Base-by-base conservation (phyloP, 2,329 filamentous ascomycete species). In the Cladosporium cucumerinum region DNA sequence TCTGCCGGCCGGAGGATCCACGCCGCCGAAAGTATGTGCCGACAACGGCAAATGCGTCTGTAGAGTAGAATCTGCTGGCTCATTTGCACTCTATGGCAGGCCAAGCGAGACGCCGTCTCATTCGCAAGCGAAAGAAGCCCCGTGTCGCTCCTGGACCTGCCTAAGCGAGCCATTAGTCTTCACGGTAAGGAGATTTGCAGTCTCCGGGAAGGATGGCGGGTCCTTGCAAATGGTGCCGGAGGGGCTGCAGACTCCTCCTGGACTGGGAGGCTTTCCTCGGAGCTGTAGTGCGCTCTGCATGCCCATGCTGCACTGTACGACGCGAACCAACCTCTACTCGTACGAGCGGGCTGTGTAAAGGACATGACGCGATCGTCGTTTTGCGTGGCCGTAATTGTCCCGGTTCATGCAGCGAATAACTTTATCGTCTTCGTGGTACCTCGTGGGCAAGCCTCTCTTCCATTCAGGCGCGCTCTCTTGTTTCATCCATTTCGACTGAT, bases 391-490 rank as follows among this genome's bases (percentile, higher is more conserved):
- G 57, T 43, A 34, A 18, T 60, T 60, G n/a, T 25, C 30, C 58
- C 58, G 58, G 21, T 14, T 34, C 30, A 36, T 61, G 58, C 43
- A 51, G n/a, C 43, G 58, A 61, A 61, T 52, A 61, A 61, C 58
- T 61, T 39, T 61, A 61, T 61, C 46, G 55, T 7, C 32, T 26
- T 11, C 30, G n/a, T 21, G 54, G 21, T 26, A 25, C 55, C 34
- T 23, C 36, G n/a, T 43, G 4, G 30, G 55, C 34, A 46, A 46
- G 34, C 36, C 34, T 46, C 16, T 46, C 34, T 23, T 58, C 36
- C 55, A 18, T 39, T 52, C 57, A 48, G 25, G 39, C 57, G 25
- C 30, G 5, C 23, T 23, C 39, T 8, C 39, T 48, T 61, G 57
- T 59, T 59, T 54, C 46, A 48, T 49, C 58, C 32, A 10, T 62